Evolutionary conservation across 345 rosid genomes (phyloP), one percentile per base, ranked within the genome.

Genomic region (Eucalyptus cloeziana): DNA sequence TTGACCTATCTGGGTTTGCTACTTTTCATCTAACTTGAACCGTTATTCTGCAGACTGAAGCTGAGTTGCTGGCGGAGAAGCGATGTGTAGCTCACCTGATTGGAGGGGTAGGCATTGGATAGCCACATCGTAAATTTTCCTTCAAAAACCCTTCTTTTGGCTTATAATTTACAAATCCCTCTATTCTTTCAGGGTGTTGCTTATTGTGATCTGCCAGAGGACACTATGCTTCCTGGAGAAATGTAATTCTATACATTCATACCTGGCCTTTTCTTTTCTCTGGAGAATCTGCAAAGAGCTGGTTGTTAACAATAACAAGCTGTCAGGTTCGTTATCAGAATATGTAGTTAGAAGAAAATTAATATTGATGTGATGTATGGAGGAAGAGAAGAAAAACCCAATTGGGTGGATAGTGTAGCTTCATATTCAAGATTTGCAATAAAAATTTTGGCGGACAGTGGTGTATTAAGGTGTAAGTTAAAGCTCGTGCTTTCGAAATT

Each of bases 181-280:
- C 90, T 62, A 45, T 86, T 45, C 88, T 92, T 91, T 89, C 95
- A 98, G 99, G 99, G 99, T 87, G 60, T 95, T 49, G 99, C 96
- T 69, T 94, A 24, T 92, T 97, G 99, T 91, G 99, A 98, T 93
- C 95, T 98, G 88, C 98, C 97, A 1, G 99, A 94, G 91, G 99
- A 98, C 92, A 97, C 99, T 13, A 98, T 97, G 99, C 99, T 98
- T 93, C 99, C 99, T 4, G 99, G 99, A 64, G 99, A 98, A 91
- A 96, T 98, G 96, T 98, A 93, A 93, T 62, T 9, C 25, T 12
- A 30, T 16, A 30, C 87, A 79, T 49, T 80, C 85, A 56, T 76
- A 33, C 64, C 44, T 9, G 54, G 60, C 87, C 54, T 50, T 45
- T 86, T 19, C 62, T 86, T 58, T 58, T 86, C 56, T 31, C 87